Conservation (phyloP, 495 filamentous ascomycete genomes). For the Hyphodiscus hymeniophilus region DNA sequence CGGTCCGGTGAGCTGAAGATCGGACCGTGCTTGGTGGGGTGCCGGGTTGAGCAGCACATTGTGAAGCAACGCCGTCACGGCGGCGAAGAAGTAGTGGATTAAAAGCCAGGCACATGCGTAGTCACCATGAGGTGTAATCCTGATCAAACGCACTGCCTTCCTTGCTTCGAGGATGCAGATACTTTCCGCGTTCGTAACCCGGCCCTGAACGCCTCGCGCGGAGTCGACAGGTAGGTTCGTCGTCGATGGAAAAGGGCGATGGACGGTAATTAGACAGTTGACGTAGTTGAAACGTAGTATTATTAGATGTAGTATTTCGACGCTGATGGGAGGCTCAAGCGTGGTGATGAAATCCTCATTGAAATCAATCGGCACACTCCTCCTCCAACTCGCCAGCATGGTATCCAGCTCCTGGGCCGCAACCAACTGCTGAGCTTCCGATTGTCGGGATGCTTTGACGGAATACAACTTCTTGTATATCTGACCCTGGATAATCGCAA, state of each 20-base stretch:
- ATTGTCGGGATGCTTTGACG: constrained; percentile 7
- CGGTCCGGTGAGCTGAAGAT: background rate
- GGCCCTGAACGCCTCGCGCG: background rate
- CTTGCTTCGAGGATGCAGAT: background rate
- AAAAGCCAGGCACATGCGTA: background rate
- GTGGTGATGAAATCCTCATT: background rate
- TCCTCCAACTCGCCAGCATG: constrained; percentile 10
- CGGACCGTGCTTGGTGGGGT: background rate
- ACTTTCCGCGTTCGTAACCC: background rate
- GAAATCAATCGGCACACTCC: constrained; percentile 5
- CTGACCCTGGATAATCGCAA: constrained; percentile 14
- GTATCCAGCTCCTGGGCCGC: constrained; percentile 8
- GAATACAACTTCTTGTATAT: constrained; percentile 15
- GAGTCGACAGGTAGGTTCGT: too few relatives aligned
- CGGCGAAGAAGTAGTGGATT: background rate
- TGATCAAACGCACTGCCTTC: background rate
- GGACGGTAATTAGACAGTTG: background rate
- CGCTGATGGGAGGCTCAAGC: background rate
- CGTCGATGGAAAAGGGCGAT: background rate
- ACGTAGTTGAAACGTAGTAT: background rate
- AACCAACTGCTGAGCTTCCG: constrained; percentile 1
- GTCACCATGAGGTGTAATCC: background rate
- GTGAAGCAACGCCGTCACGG: background rate
- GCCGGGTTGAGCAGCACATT: background rate
- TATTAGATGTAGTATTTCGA: background rate